Conservation (phyloP, 2,329 filamentous ascomycete genomes). For the Onygenales sp. region DNA sequence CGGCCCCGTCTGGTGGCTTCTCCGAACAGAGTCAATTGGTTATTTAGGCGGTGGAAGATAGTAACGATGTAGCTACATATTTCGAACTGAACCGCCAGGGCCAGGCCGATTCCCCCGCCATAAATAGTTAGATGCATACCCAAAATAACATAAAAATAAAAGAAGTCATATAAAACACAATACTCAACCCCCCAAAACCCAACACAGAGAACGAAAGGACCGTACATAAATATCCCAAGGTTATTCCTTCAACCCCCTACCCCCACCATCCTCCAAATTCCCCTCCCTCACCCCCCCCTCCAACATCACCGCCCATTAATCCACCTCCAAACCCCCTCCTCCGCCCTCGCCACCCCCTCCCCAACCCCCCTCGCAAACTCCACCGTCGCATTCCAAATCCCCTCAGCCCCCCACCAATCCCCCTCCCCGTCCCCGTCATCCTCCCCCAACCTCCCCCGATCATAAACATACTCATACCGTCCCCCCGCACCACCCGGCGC, state of each 20-base stretch:
- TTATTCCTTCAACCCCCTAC: not conserved
- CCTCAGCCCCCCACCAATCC: conserved; percentile 16
- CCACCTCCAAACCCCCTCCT: conserved; percentile 35
- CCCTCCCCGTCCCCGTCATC: conserved; percentile 55
- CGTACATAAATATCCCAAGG: not conserved
- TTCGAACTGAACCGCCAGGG: too few relatives aligned
- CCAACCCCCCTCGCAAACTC: conserved; percentile 18
- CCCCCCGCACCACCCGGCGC: conserved; percentile 10
- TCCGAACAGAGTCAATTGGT: too few relatives aligned
- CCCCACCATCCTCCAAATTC: not conserved
- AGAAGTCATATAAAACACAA: not conserved
- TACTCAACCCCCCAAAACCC: not conserved
- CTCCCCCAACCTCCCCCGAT: conserved; percentile 24
- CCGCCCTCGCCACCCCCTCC: conserved; percentile 37
- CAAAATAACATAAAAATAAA: not conserved
- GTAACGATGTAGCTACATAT: too few relatives aligned
- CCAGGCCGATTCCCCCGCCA: too few relatives aligned
- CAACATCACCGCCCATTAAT: conserved; percentile 18
- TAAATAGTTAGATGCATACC: not conserved
- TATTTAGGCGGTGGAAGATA: too few relatives aligned
- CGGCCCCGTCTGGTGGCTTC: too few relatives aligned
- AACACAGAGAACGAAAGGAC: not conserved
- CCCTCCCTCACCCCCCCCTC: not conserved
- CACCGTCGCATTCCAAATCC: conserved; percentile 18
- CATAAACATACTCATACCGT: conserved; percentile 9